These are phyloP conservation scores for Podosphaera fusca DNA, from an alignment of 2,329 filamentous ascomycete genomes.

Conservation along the genomic window DNA sequence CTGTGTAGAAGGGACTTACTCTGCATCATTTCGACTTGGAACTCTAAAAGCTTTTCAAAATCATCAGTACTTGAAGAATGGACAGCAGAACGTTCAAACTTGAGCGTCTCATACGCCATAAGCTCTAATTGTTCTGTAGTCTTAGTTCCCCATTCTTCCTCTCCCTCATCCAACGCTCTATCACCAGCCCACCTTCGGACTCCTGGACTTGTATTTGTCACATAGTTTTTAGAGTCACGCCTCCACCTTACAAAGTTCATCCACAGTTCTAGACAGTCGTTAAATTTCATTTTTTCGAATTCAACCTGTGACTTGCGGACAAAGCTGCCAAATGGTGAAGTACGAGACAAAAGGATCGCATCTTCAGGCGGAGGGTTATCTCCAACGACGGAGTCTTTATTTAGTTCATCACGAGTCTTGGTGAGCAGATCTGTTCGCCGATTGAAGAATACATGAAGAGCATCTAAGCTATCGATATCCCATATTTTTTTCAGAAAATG, in stretches of 20 bases:
- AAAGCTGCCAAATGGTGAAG: constrained; percentile 63
- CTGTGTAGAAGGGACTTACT: constrained; percentile 23
- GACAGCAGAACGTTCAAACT: constrained; percentile 12
- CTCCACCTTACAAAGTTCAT: constrained; percentile 61
- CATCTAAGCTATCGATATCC: constrained; percentile 61
- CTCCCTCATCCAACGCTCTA: constrained; percentile 26
- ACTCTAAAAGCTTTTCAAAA: constrained; percentile 59
- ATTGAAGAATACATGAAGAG: constrained; percentile 55
- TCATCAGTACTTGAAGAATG: constrained; percentile 49
- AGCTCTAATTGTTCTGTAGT: constrained; percentile 19
- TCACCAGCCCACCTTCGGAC: constrained; percentile 29
- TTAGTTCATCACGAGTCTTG: constrained; percentile 36
- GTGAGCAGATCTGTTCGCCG: constrained; percentile 32
- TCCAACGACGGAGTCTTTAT: constrained; percentile 29
- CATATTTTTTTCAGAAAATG: constrained; percentile 61
- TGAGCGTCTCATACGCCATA: constrained; percentile 12
- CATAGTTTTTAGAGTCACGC: constrained; percentile 42
- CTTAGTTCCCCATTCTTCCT: constrained; percentile 27
- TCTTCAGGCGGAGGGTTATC: constrained; percentile 24
- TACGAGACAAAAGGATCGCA: constrained; percentile 40
- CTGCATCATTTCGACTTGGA: constrained; percentile 74
- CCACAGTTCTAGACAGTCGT: constrained; percentile 61
- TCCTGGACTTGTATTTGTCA: constrained; percentile 28
- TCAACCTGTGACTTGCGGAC: constrained; percentile 57
- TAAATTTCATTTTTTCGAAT: constrained; percentile 58